Conservation (phyloP, 116 monocot species). For the Zostera marina region DNA sequence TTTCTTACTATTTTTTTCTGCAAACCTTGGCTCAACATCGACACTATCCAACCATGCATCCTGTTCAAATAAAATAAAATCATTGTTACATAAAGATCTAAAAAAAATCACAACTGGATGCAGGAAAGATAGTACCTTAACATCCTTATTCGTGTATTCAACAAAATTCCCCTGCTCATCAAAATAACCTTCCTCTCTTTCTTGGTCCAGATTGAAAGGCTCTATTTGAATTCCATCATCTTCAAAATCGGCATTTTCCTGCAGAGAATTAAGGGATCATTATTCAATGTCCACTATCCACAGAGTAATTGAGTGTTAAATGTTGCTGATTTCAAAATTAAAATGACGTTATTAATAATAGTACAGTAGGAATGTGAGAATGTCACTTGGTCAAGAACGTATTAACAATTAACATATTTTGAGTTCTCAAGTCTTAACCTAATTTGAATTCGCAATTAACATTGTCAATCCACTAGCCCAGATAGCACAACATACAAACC, state of each 20-base stretch:
- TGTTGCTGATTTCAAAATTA: background rate
- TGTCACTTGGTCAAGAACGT: too few species aligned
- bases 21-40: conserved; percentile 44
- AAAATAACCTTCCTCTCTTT: conserved; percentile 96
- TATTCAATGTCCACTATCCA: conserved; percentile 8
- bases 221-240: conserved; percentile 81
- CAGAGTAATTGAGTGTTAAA: conserved; percentile 6
- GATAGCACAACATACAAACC: too few species aligned
- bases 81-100: background rate
- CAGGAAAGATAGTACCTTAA: conserved; percentile 38
- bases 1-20: conserved; percentile 18
- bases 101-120: background rate
- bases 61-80: conserved; percentile 21
- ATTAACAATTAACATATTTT: background rate
- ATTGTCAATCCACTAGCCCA: too few species aligned
- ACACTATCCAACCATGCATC: conserved; percentile 95
- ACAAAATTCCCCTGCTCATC: conserved; percentile 88
- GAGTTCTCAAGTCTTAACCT: background rate
- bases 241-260: conserved; percentile 59
- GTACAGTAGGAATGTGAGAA: background rate
- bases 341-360: background rate
- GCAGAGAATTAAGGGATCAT: conserved; percentile 21
- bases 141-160: conserved; percentile 55
- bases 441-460: too few species aligned
- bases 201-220: conserved; percentile 87